Evolutionary conservation across 2,329 filamentous ascomycete genomes (phyloP).

Genomic region (Colletotrichum agaves): DNA sequence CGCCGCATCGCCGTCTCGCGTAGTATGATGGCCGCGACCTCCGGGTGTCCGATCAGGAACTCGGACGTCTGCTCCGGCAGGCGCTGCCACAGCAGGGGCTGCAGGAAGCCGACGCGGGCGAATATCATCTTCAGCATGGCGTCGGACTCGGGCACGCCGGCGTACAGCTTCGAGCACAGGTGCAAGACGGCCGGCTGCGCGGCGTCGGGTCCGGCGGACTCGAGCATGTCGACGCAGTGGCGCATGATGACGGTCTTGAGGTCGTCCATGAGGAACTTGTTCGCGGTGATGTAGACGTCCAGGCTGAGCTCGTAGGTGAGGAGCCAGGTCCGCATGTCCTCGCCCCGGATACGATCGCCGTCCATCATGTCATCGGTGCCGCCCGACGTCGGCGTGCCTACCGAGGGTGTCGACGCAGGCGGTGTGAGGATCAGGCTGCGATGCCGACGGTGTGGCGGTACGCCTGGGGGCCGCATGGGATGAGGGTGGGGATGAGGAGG

Average conservation of each 20-base stretch:
- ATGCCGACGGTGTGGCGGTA: conserved; percentile 34
- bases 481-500: background rate
- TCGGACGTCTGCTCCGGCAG: conserved; percentile 52
- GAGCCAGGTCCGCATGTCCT: conserved; percentile 60
- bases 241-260: conserved; percentile 56
- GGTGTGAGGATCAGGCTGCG: conserved; percentile 31
- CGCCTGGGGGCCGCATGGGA: conserved; percentile 22
- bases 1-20: conserved; percentile 57
- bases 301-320: conserved; percentile 58
- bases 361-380: conserved; percentile 38
- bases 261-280: conserved; percentile 58
- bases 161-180: conserved; percentile 55
- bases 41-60: conserved; percentile 57
- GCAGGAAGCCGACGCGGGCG: conserved; percentile 60
- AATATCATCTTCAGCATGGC: conserved; percentile 59
- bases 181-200: conserved; percentile 56
- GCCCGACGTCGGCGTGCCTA: conserved; percentile 31
- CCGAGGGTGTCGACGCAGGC: conserved; percentile 28
- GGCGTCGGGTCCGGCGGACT: conserved; percentile 54
- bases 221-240: conserved; percentile 58
- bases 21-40: conserved; percentile 58
- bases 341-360: conserved; percentile 51
- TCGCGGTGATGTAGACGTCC: conserved; percentile 61
- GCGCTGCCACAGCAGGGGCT: conserved; percentile 56
- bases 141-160: conserved; percentile 56